A percentile compares a stretch with the other conserved stretches of the same genome.
Evolutionary conservation across 805 yeast genomes (phyloP).

Genomic region (Sporopachydermia lactativora): DNA sequence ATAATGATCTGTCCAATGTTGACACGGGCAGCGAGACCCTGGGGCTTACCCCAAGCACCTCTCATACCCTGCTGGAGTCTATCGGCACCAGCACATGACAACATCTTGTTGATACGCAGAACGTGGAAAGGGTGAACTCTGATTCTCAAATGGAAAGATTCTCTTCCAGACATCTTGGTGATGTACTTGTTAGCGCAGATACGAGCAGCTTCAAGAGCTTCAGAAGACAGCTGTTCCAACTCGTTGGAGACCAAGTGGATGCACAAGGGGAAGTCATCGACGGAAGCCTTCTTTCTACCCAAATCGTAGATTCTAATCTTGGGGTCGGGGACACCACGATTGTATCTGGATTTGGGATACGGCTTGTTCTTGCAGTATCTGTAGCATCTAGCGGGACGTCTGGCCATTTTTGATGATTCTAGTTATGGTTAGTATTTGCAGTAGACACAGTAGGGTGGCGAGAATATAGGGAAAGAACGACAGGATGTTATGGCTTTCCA

Average conservation of each 20-base stretch:
- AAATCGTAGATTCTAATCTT: slow-evolving; percentile 98
- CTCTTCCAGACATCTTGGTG: slow-evolving; percentile 97
- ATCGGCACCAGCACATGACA: slow-evolving; percentile 99
- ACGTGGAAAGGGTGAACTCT: slow-evolving; percentile 99
- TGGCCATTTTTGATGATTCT: slow-evolving; percentile 77
- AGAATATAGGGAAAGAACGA: no score
- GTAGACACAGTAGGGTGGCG: no score
- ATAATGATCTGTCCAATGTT: slow-evolving; percentile 95
- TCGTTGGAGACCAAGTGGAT: slow-evolving; percentile 98
- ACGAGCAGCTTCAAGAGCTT: slow-evolving; percentile 99
- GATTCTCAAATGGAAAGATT: slow-evolving; percentile 98
- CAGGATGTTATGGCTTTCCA: no score
- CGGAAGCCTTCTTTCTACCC: slow-evolving; percentile 99
- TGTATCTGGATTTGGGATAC: slow-evolving; percentile 99
- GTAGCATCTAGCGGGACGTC: slow-evolving; percentile 99
- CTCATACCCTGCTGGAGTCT: slow-evolving; percentile 99
- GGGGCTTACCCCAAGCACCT: slow-evolving; percentile 99
- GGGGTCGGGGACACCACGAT: slow-evolving; percentile 99
- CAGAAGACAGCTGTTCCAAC: slow-evolving; percentile 97
- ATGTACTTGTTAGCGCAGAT: slow-evolving; percentile 99
- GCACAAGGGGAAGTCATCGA: slow-evolving; percentile 99
- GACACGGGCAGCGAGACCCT: slow-evolving; percentile 99
- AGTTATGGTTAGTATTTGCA: no score
- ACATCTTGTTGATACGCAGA: slow-evolving; percentile 99
- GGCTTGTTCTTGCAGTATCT: slow-evolving; percentile 99